Evolutionary conservation across 148 eudicot genomes (phyloP).

Genomic region (Rhododendron simsii): DNA sequence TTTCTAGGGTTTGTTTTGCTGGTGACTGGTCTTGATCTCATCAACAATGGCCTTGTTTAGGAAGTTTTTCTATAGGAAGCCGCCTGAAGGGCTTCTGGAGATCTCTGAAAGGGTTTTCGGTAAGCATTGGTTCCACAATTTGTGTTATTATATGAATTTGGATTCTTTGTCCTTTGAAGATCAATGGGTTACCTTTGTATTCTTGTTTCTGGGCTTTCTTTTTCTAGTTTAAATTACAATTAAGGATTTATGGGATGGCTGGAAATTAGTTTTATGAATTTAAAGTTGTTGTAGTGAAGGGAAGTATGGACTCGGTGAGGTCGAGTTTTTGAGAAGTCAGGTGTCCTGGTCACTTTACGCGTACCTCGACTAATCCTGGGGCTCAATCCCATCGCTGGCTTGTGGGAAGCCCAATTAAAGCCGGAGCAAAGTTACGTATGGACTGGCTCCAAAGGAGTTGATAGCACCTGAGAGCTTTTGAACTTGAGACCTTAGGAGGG

Average conservation of each 20-base stretch:
- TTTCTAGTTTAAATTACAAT: background rate
- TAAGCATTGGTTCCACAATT: conserved; percentile 21
- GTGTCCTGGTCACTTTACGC: no score
- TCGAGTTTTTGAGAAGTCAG: background rate
- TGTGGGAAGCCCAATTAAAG: no score
- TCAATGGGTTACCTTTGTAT: background rate
- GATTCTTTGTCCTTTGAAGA: background rate
- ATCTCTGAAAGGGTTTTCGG: conserved; percentile 91
- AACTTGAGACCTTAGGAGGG: no score
- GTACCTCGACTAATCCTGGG: no score
- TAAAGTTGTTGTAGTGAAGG: background rate
- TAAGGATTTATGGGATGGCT: background rate
- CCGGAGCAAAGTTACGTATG: no score
- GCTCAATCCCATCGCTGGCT: no score
- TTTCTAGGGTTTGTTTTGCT: conserved; percentile 11
- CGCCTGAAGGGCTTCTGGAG: conserved; percentile 89
- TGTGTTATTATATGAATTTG: background rate
- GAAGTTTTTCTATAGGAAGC: conserved; percentile 71
- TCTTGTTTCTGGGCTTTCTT: background rate
- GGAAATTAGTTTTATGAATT: background rate
- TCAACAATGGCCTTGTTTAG: conserved; percentile 60
- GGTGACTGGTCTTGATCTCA: conserved; percentile 10
- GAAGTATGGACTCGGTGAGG: background rate
- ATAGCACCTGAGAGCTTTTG: no score
- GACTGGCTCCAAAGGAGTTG: no score